Percentiles rank a stretch among this genome's conserved stretches.
Evolutionary conservation across 768 basidiomycete species (phyloP).

Genomic region (Rhizopogon vesiculosus): DNA sequence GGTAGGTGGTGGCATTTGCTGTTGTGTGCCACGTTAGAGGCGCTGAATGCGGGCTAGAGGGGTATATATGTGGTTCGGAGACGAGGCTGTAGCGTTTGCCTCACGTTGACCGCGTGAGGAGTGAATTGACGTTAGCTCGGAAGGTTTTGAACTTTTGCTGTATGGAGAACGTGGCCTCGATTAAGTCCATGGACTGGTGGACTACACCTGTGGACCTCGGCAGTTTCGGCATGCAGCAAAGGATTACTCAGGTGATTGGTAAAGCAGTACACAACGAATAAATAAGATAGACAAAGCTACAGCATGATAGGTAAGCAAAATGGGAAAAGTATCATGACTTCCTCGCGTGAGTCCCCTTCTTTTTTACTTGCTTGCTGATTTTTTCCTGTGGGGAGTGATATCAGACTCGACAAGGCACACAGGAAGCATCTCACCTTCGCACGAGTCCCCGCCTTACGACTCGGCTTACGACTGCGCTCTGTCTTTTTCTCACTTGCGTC

Average conservation of each 20-base stretch:
- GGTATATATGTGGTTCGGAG: not conserved
- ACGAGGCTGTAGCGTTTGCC: not conserved
- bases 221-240: not conserved
- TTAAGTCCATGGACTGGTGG: not conserved
- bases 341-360: conserved; percentile 15
- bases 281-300: not conserved
- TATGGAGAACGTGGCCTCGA: not conserved
- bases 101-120: conserved; percentile 1
- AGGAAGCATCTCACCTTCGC: conserved; percentile 31
- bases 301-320: not conserved
- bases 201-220: not conserved
- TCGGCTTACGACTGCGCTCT: conserved; percentile 30
- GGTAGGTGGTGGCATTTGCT: conserved; percentile 15
- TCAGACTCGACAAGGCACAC: not conserved
- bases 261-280: conserved; percentile 2
- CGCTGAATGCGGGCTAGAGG: not conserved
- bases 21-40: not conserved
- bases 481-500: conserved; percentile 23
- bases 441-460: conserved; percentile 33
- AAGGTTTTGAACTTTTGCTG: not conserved
- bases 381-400: conserved; percentile 20
- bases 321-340: conserved; percentile 16
- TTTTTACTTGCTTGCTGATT: conserved; percentile 24
- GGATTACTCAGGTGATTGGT: not conserved
- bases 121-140: not conserved